Percentiles rank a stretch among this genome's conserved stretches.
phyloP scores from a whole-genome alignment of 2,329 filamentous ascomycete genomes.

The Alternaria atra region DNA sequence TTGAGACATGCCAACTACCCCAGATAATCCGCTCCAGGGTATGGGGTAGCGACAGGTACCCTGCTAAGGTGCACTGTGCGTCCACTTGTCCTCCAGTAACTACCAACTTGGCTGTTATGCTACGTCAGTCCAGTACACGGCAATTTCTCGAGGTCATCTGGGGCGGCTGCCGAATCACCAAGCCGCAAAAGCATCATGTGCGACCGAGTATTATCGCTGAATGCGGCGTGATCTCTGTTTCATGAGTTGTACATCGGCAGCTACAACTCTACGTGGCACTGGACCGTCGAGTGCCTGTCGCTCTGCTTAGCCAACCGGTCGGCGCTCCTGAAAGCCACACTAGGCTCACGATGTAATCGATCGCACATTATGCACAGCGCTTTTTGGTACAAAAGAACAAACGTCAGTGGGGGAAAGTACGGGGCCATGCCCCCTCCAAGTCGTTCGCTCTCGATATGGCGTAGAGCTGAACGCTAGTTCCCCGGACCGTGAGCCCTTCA shows the following conservation, averaged over 20 bases:
- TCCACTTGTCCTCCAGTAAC: constrained; percentile 24
- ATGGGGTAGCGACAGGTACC: constrained; percentile 30
- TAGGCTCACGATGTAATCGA: constrained; percentile 17
- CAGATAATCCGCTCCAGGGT: constrained; percentile 27
- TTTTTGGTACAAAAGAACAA: constrained; percentile 7
- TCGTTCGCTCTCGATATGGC: constrained; percentile 25
- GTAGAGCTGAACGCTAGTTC: constrained; percentile 22
- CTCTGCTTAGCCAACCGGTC: constrained; percentile 3
- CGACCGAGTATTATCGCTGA: constrained; percentile 34
- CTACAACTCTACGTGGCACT: constrained; percentile 38
- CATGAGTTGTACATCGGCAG: constrained; percentile 52
- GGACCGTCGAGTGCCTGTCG: constrained; percentile 23
- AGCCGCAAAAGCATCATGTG: constrained; percentile 49
- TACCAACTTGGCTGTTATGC: constrained; percentile 26
- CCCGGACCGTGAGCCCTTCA: constrained; percentile 40
- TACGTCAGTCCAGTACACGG: constrained; percentile 42
- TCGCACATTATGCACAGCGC: constrained; percentile 4
- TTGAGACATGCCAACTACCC: constrained; percentile 31
- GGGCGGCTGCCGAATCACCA: constrained; percentile 43
- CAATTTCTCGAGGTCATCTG: constrained; percentile 50
- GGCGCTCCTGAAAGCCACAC: constrained; percentile 20
- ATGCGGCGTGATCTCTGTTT: constrained; percentile 50
- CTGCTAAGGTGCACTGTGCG: constrained; percentile 27
- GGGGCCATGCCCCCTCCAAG: not conserved
- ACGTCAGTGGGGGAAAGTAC: not conserved